phyloP scores from a whole-genome alignment of 176 grass and related monocot genomes.

The Oryza punctata region DNA sequence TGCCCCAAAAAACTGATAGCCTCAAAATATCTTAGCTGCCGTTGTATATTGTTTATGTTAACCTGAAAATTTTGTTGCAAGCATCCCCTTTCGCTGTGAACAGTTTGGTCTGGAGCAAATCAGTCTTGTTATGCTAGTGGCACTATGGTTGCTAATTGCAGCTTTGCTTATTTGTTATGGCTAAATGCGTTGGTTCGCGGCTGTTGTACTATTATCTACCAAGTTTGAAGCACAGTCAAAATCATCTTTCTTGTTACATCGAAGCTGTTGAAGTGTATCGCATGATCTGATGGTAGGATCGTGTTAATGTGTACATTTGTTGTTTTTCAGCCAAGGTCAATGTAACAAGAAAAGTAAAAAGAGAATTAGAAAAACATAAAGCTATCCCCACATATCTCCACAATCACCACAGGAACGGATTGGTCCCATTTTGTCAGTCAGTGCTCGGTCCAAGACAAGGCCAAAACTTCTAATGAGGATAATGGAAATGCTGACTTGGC shows the following conservation, averaged over 20 bases:
- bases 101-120: neutral
- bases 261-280: neutral
- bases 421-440: conserved; percentile 16
- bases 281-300: neutral
- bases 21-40: conserved; percentile 20
- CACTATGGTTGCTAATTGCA: neutral
- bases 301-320: neutral
- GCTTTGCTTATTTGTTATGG: conserved; percentile 4
- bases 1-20: conserved; percentile 48
- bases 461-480: conserved; percentile 34
- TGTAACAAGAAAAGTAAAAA: neutral
- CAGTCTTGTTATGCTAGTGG: neutral
- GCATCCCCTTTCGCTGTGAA: neutral
- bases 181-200: neutral
- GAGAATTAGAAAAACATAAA: too few species aligned
- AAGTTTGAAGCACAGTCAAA: neutral
- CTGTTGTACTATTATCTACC: neutral
- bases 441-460: neutral
- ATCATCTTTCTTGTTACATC: neutral
- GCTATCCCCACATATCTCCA: neutral
- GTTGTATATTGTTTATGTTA: conserved; percentile 43
- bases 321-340: neutral
- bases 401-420: neutral
- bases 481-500: conserved; percentile 49
- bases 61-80: conserved; percentile 44